phyloP scores from a whole-genome alignment of 2,329 filamentous ascomycete species.

The Aspergillus felis region DNA sequence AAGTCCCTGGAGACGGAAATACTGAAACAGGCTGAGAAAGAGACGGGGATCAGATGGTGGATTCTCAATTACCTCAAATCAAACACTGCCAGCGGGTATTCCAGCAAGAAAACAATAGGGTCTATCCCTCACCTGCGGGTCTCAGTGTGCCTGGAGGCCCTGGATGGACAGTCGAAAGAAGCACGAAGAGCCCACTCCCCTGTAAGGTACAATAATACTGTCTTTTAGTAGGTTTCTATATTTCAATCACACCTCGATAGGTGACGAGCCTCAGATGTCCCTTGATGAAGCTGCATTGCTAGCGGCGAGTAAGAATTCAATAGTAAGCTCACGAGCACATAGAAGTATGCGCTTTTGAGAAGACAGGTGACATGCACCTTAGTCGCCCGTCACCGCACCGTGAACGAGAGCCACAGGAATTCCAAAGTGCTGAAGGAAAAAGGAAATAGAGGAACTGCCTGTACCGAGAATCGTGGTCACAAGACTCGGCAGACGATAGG shows the following conservation, averaged over 20 bases:
- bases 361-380: too few species aligned
- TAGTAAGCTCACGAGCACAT: too few species aligned
- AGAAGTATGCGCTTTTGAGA: too few species aligned
- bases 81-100: not conserved
- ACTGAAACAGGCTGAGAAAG: not conserved
- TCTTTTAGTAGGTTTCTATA: too few species aligned
- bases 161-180: not conserved
- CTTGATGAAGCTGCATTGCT: too few species aligned
- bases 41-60: not conserved
- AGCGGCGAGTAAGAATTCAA: too few species aligned
- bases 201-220: not conserved
- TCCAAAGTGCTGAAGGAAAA: not conserved
- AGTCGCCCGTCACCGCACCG: not conserved
- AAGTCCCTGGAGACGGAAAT: not conserved
- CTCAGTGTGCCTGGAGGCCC: not conserved
- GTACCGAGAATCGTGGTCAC: not conserved
- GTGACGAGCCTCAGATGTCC: not conserved
- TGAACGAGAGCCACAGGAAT: not conserved
- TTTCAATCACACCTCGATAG: not conserved
- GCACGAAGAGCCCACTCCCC: not conserved
- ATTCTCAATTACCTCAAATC: not conserved
- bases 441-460: not conserved
- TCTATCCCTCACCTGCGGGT: not conserved
- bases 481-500: not conserved
- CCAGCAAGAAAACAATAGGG: not conserved